A percentile compares a stretch with the other conserved stretches of the same genome.
phyloP scores from a whole-genome alignment of 768 basidiomycete genomes.

The Trametes cingulata region DNA sequence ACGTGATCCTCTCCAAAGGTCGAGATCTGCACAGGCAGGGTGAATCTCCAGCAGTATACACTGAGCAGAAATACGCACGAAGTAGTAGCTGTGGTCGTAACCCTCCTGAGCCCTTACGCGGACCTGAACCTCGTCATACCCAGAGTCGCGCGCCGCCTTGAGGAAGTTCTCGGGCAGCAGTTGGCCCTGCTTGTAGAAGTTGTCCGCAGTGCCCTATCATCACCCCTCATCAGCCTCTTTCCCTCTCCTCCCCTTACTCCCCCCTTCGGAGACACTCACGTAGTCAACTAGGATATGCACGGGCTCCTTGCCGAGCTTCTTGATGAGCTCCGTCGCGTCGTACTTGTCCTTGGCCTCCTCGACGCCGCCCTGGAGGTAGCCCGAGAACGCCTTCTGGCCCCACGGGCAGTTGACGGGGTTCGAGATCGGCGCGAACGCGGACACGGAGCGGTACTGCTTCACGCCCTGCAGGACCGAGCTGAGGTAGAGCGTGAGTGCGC shows the following conservation, averaged over 20 bases:
- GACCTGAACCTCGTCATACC: slow-evolving; percentile 74
- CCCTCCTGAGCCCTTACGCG: slow-evolving; percentile 77
- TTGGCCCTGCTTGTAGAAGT: slow-evolving; percentile 84
- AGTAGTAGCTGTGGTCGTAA: slow-evolving; percentile 91
- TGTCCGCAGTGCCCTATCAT: slow-evolving; percentile 71
- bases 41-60: background rate
- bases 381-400: slow-evolving; percentile 90
- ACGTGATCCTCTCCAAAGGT: slow-evolving; percentile 90
- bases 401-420: slow-evolving; percentile 88
- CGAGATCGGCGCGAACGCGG: slow-evolving; percentile 83
- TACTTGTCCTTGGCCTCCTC: slow-evolving; percentile 73
- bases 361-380: slow-evolving; percentile 77
- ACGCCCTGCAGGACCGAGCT: slow-evolving; percentile 46
- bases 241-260: background rate
- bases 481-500: slow-evolving; percentile 89
- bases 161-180: slow-evolving; percentile 89
- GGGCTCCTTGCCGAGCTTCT: slow-evolving; percentile 52
- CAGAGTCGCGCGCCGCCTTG: slow-evolving; percentile 71
- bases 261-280: slow-evolving; percentile 43
- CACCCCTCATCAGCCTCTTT: background rate
- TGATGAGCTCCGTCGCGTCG: slow-evolving; percentile 85
- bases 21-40: slow-evolving; percentile 58
- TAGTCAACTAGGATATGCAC: slow-evolving; percentile 87
- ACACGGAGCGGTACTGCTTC: slow-evolving; percentile 80
- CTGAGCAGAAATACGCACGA: slow-evolving; percentile 46